These are phyloP conservation scores for Allomyces macrogynus DNA, from an alignment of 192 early-diverging fungal species.

Conservation along the genomic window DNA sequence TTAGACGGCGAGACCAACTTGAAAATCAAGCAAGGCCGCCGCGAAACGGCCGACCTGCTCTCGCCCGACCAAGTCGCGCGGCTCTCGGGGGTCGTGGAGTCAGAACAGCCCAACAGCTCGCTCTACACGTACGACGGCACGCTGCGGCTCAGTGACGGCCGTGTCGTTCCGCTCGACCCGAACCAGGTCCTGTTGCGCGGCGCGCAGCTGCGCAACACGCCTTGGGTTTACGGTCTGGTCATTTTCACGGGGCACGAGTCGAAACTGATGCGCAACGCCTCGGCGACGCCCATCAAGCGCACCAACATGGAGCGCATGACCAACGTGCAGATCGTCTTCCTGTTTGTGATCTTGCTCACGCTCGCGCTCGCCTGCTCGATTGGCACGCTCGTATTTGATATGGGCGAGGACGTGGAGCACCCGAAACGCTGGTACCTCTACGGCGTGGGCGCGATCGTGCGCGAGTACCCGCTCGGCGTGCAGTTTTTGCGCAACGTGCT, in stretches of 20 bases:
- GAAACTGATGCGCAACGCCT: slow-evolving; percentile 91
- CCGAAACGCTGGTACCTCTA: slow-evolving; percentile 19
- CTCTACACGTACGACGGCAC: slow-evolving; percentile 45
- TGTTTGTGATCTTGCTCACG: slow-evolving; percentile 66
- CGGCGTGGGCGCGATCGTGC: slow-evolving; percentile 1
- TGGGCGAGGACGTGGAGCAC: slow-evolving; percentile 15
- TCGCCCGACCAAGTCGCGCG: slow-evolving; percentile 31
- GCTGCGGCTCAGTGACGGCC: slow-evolving; percentile 13
- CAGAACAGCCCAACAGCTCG: slow-evolving; percentile 35
- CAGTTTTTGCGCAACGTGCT: slow-evolving; percentile 40
- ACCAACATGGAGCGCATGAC: slow-evolving; percentile 78
- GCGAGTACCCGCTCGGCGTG: slow-evolving; percentile 5
- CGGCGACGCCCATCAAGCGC: slow-evolving; percentile 74
- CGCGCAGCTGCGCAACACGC: slow-evolving; percentile 80
- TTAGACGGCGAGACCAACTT: slow-evolving; percentile 70
- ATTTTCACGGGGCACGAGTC: slow-evolving; percentile 95
- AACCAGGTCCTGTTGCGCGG: slow-evolving; percentile 81
- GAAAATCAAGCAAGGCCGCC: slow-evolving; percentile 38
- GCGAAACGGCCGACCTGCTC: slow-evolving; percentile 22
- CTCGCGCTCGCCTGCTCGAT: slow-evolving; percentile 74
- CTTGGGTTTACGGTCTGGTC: slow-evolving; percentile 82
- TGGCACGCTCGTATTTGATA: slow-evolving; percentile 47
- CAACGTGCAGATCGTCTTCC: slow-evolving; percentile 80
- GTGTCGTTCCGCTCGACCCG: slow-evolving; percentile 70
- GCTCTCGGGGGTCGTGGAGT: slow-evolving; percentile 24